A percentile compares a stretch with the other conserved stretches of the same genome.
Conservation (phyloP, 2,329 filamentous ascomycete species). For the Chaetomium sp. region DNA sequence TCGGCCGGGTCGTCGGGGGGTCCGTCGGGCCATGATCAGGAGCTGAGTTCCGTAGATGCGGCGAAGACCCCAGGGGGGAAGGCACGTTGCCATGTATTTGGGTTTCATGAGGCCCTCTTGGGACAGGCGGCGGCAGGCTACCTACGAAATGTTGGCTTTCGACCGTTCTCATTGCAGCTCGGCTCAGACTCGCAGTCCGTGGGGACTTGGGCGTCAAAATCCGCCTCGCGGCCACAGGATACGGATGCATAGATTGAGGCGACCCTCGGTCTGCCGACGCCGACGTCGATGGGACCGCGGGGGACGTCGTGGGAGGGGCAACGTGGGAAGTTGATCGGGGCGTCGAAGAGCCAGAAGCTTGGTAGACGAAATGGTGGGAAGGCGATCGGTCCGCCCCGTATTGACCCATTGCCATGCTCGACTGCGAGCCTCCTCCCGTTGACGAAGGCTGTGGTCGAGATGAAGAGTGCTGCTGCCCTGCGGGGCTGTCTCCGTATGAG, state of each 20-base stretch:
- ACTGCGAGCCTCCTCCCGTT: slow-evolving; percentile 18
- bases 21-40: slow-evolving; percentile 1
- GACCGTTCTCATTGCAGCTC: slow-evolving; percentile 27
- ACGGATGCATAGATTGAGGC: slow-evolving; percentile 27
- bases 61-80: slow-evolving; percentile 20
- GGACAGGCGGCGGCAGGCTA: slow-evolving; percentile 22
- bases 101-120: slow-evolving; percentile 19
- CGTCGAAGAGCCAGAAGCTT: slow-evolving; percentile 26
- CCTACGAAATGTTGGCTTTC: slow-evolving; percentile 26
- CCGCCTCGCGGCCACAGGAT: slow-evolving; percentile 35
- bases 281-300: slow-evolving; percentile 25
- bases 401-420: slow-evolving; percentile 20
- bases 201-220: slow-evolving; percentile 56
- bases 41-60: slow-evolving; percentile 10
- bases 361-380: slow-evolving; percentile 21
- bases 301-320: slow-evolving; percentile 11
- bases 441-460: slow-evolving; percentile 17
- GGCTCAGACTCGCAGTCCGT: slow-evolving; percentile 44
- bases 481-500: slow-evolving; percentile 20
- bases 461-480: slow-evolving; percentile 15
- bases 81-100: slow-evolving; percentile 19
- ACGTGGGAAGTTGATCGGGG: slow-evolving; percentile 27
- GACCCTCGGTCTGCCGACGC: slow-evolving; percentile 29
- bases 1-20: slow-evolving; percentile 19
- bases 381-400: slow-evolving; percentile 23